Evolutionary conservation across 2,329 filamentous ascomycete species (phyloP), one percentile per base, ranked within the genome.

Genomic region (Onygenales sp.): DNA sequence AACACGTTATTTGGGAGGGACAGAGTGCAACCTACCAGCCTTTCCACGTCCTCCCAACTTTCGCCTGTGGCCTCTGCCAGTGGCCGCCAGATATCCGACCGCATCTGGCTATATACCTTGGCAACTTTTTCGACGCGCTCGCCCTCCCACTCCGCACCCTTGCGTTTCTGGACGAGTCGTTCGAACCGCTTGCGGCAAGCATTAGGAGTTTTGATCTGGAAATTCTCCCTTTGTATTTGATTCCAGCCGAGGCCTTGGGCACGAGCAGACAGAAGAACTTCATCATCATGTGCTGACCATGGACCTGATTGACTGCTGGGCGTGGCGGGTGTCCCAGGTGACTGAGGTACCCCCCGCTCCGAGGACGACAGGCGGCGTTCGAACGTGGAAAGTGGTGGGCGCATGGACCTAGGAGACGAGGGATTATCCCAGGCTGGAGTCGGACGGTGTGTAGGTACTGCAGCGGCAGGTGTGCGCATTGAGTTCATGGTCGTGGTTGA

Each of bases 161-260:
- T 83, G 54, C 66, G 58, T 59, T 85, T 82, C 71, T 92, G 86
- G 77, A 92, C 84, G 59, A 95, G 74, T 42, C 89, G 80, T 71
- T 95, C 89, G 63, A 94, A 89, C 53, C 89, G 82, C 73, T 95
- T 95, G 59, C 89, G 87, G 72, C 89, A 95, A 14, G 90, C 90
- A 67, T 93, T 93, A 55, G 85, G 72, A 10, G 78, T 78, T 75
- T 95, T 95, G 66, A 72, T 77, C 1, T 85, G 86, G 67, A 95
- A 95, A 70, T 89, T 82, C 57, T 78, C 81, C 57, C 78, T 77
- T 62, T 89, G 84, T 65, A 94, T 93, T 62, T 88, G 85, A 52
- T 81, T 80, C 89, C 89, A 95, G 70, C 91, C 92, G 66, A 90
- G 78, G 27, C 87, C 86, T 63, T 84, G 81, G 47, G 85, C 81